Conservation (phyloP, 768 basidiomycete genomes). For the Filobasidium wieringae region DNA sequence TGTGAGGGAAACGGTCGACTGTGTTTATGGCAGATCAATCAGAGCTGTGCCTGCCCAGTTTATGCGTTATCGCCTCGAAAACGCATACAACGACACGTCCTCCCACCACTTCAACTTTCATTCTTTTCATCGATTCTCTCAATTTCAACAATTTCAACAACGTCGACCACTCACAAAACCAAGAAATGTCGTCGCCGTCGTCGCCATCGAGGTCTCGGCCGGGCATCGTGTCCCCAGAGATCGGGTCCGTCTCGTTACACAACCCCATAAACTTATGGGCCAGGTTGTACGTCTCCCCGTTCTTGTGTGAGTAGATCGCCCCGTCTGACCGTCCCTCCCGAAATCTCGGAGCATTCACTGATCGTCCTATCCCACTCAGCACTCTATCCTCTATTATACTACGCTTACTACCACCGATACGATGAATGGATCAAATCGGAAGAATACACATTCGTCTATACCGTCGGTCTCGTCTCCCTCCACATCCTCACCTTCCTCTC, state of each 20-base stretch:
- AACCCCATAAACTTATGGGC: conserved; percentile 36
- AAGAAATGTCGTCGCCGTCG: not conserved
- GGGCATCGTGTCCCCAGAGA: conserved; percentile 37
- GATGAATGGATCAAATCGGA: conserved; percentile 82
- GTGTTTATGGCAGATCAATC: too few species aligned
- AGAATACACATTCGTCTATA: conserved; percentile 95
- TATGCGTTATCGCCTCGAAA: too few species aligned
- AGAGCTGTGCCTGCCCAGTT: too few species aligned
- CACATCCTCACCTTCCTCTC: conserved; percentile 87
- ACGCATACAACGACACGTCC: too few species aligned
- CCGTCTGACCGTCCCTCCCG: not conserved
- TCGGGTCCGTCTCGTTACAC: conserved; percentile 37
- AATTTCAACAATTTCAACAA: too few species aligned
- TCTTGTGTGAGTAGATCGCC: conserved; percentile 28
- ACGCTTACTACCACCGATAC: conserved; percentile 83
- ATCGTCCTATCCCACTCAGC: conserved; percentile 7
- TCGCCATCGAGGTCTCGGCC: conserved; percentile 1
- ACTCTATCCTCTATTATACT: conserved; percentile 44
- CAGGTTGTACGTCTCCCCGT: conserved; percentile 40
- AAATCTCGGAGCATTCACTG: not conserved
- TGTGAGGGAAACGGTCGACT: too few species aligned
- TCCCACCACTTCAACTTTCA: too few species aligned
- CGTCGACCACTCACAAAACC: too few species aligned
- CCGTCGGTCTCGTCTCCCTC: conserved; percentile 66
- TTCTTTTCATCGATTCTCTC: too few species aligned